Percentiles rank a stretch among this genome's conserved stretches.
These are phyloP conservation scores for Cryptococcus deneoformans DNA, from an alignment of 1,284 basidiomycete species.

Conservation along the genomic window DNA sequence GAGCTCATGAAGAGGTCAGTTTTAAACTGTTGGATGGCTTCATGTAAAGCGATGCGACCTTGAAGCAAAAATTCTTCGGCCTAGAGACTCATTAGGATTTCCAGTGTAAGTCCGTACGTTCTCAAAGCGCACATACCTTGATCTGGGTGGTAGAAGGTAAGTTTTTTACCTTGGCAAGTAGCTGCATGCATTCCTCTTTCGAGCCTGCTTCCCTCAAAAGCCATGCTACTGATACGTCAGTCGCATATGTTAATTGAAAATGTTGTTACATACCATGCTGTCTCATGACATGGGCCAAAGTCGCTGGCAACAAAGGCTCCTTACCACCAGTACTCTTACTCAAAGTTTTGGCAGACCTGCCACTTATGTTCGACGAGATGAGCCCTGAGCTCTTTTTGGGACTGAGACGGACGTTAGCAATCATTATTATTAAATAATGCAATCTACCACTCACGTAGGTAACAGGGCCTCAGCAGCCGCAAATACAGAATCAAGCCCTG, in stretches of 20 bases:
- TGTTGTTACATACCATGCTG: conserved; percentile 63
- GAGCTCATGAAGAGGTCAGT: conserved; percentile 84
- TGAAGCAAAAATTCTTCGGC: conserved; percentile 68
- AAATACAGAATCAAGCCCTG: conserved; percentile 36
- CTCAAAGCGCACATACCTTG: conserved; percentile 28
- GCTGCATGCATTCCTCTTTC: conserved; percentile 53
- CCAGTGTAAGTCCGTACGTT: neutral
- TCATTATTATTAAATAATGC: conserved; percentile 25
- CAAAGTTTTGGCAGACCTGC: conserved; percentile 28
- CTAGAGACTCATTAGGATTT: conserved; percentile 46
- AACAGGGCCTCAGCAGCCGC: conserved; percentile 30
- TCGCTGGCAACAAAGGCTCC: conserved; percentile 65
- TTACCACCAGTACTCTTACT: conserved; percentile 33
- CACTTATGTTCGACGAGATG: conserved; percentile 27
- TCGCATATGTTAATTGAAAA: neutral
- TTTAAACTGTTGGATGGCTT: conserved; percentile 71
- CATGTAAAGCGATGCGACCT: conserved; percentile 69
- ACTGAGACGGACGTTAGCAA: conserved; percentile 41
- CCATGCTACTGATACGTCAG: conserved; percentile 59
- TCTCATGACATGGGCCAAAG: conserved; percentile 65
- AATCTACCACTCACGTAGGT: conserved; percentile 21
- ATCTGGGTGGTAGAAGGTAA: conserved; percentile 26
- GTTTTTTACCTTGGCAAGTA: conserved; percentile 56
- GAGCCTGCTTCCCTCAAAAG: conserved; percentile 61
- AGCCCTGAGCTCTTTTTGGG: conserved; percentile 13